Evolutionary conservation across 2,329 filamentous ascomycete genomes (phyloP).

Genomic region (Sclerotinia nivalis): DNA sequence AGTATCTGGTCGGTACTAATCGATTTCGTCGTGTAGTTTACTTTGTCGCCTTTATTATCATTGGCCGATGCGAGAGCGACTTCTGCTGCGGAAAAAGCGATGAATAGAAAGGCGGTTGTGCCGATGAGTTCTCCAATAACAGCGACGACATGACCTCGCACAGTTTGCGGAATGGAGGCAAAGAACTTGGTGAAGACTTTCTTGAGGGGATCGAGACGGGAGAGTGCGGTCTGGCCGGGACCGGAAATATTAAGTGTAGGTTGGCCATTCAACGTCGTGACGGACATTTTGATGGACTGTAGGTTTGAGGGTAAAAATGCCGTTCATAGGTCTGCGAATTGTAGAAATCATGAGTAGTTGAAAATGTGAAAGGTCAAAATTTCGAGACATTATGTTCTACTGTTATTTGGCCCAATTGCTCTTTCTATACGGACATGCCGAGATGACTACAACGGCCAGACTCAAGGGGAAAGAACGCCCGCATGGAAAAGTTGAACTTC

Average conservation of each 20-base stretch:
- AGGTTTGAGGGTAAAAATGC: constrained; percentile 15
- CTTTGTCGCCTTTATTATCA: constrained; percentile 22
- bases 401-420: neutral
- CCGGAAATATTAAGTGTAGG: constrained; percentile 30
- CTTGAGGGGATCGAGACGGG: constrained; percentile 31
- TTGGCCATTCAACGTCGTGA: constrained; percentile 23
- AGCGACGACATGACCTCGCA: constrained; percentile 49
- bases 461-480: neutral
- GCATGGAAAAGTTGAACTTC: neutral
- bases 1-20: constrained; percentile 36
- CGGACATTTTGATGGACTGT: constrained; percentile 20
- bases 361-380: neutral
- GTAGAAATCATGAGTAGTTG: neutral
- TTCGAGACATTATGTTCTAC: neutral
- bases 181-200: constrained; percentile 29
- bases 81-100: constrained; percentile 40
- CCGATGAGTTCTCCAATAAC: constrained; percentile 53
- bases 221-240: constrained; percentile 27
- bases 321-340: constrained; percentile 17
- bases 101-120: constrained; percentile 45
- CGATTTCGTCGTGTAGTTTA: constrained; percentile 17
- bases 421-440: neutral
- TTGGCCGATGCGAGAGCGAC: constrained; percentile 38
- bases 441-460: neutral
- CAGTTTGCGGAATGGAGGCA: constrained; percentile 26